A percentile compares a stretch with the other conserved stretches of the same genome.
phyloP scores from a whole-genome alignment of 768 basidiomycete genomes.

The Lentinula lateritia region DNA sequence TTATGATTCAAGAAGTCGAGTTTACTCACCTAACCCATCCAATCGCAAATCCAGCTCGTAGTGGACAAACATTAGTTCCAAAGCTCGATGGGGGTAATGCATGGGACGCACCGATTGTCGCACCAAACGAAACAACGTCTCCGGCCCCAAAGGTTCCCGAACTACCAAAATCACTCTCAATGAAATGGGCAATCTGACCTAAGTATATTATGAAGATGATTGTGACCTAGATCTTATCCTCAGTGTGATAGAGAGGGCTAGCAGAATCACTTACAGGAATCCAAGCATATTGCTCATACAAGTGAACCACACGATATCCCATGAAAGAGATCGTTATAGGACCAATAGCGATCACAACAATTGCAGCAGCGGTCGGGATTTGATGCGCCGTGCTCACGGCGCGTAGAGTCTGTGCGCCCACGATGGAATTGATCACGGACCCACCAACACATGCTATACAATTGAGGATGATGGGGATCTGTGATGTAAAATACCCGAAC shows the following conservation, averaged over 20 bases:
- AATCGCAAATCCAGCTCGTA: too few relatives aligned
- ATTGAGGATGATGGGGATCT: background rate
- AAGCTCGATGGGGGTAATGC: too few relatives aligned
- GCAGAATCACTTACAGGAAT: background rate
- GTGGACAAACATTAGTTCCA: too few relatives aligned
- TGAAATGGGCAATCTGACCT: slow-evolving; percentile 1
- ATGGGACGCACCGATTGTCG: slow-evolving; percentile 24
- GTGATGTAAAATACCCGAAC: background rate
- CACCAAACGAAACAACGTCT: slow-evolving; percentile 40
- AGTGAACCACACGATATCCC: slow-evolving; percentile 2
- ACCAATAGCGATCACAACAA: background rate
- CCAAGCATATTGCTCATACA: slow-evolving; percentile 3
- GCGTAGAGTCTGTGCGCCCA: slow-evolving; percentile 43
- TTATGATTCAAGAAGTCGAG: too few relatives aligned
- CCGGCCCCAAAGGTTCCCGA: slow-evolving; percentile 16
- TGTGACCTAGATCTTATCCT: background rate
- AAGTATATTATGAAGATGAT: slow-evolving; percentile 4
- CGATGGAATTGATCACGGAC: slow-evolving; percentile 54
- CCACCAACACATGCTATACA: slow-evolving; percentile 43
- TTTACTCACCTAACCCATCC: too few relatives aligned
- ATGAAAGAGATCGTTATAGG: background rate
- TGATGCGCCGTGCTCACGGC: slow-evolving; percentile 10
- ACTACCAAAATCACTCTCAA: background rate
- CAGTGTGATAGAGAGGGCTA: background rate
- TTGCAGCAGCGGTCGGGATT: background rate